Evolutionary conservation across 768 basidiomycete genomes (phyloP).

Genomic region (Pleurotus tuber-regium): DNA sequence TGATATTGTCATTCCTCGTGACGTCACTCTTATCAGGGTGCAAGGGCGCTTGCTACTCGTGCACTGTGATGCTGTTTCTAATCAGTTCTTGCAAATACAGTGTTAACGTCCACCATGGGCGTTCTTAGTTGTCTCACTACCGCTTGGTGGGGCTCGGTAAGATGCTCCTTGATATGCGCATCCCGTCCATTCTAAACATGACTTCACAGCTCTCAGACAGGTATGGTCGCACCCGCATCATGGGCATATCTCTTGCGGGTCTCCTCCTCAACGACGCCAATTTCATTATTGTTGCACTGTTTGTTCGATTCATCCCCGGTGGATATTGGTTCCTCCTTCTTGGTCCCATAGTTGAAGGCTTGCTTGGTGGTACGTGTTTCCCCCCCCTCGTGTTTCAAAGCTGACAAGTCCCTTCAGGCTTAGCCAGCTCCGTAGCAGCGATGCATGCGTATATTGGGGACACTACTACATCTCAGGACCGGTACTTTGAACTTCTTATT

Average conservation of each 20-base stretch:
- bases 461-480: slow-evolving; percentile 49
- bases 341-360: slow-evolving; percentile 65
- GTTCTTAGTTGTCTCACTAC: slow-evolving; percentile 75
- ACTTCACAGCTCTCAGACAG: slow-evolving; percentile 67
- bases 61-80: too few species aligned
- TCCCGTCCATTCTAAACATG: slow-evolving; percentile 11
- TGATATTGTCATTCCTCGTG: neutral
- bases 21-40: too few species aligned
- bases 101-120: slow-evolving; percentile 64
- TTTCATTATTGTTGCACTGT: slow-evolving; percentile 64
- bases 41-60: too few species aligned
- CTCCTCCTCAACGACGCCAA: slow-evolving; percentile 59
- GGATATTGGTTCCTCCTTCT: slow-evolving; percentile 79
- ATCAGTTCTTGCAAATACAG: slow-evolving; percentile 31
- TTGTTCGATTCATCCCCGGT: slow-evolving; percentile 62
- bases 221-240: slow-evolving; percentile 62
- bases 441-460: slow-evolving; percentile 71
- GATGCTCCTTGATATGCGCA: slow-evolving; percentile 21
- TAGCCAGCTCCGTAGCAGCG: slow-evolving; percentile 46
- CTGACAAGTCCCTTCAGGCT: slow-evolving; percentile 36
- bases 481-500: slow-evolving; percentile 34
- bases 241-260: slow-evolving; percentile 62
- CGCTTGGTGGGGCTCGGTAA: slow-evolving; percentile 83
- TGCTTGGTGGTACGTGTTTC: slow-evolving; percentile 58
- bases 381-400: neutral